Conservation (phyloP, 306 rosid species). For the Ormosia semicastrata region DNA sequence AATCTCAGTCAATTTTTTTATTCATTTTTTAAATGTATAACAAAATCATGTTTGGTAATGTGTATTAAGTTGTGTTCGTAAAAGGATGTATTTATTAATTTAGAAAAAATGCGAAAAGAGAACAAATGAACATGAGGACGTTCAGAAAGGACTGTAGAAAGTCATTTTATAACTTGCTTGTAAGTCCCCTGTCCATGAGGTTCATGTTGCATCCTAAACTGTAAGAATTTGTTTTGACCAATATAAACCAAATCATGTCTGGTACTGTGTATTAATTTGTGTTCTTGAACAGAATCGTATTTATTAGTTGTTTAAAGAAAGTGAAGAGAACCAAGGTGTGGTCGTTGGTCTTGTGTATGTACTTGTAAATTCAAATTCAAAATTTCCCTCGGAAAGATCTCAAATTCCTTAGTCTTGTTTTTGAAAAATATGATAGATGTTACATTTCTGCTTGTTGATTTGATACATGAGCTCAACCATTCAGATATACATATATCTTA, state of each 20-base stretch:
- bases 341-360: conserved; percentile 1
- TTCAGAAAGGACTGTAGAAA: neutral
- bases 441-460: neutral
- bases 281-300: neutral
- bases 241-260: neutral
- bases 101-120: neutral
- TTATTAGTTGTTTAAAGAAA: neutral
- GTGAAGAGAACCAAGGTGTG: neutral
- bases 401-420: neutral
- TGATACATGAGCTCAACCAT: neutral
- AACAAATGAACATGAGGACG: neutral
- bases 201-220: neutral
- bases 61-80: conserved; percentile 4
- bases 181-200: neutral
- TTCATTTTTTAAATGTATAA: neutral
- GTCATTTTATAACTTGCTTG: neutral
- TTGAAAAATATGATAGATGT: neutral
- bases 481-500: neutral
- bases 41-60: neutral
- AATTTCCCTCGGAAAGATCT: neutral
- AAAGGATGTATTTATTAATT: neutral
- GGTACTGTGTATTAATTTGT: neutral
- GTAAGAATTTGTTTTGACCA: neutral
- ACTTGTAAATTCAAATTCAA: neutral
- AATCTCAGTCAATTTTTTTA: neutral